These are phyloP conservation scores for Penicillium canescens DNA, from an alignment of 495 filamentous ascomycete species.

Conservation along the genomic window DNA sequence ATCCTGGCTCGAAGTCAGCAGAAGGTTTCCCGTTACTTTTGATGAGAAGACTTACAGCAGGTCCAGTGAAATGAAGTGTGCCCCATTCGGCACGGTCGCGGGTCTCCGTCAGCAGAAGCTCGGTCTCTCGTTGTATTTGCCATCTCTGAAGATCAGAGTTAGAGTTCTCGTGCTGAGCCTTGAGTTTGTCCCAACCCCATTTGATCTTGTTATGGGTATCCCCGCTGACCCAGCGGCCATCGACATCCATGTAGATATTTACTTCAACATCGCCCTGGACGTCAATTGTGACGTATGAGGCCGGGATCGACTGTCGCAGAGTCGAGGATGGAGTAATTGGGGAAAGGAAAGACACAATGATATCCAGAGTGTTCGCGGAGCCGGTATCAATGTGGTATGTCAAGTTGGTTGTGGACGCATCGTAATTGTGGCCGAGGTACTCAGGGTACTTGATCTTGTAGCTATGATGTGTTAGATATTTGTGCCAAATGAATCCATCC, in stretches of 20 bases:
- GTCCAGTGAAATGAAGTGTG: slow-evolving; percentile 74
- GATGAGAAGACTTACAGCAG: slow-evolving; percentile 45
- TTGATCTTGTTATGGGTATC: slow-evolving; percentile 65
- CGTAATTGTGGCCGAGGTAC: slow-evolving; percentile 80
- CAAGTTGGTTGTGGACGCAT: slow-evolving; percentile 91
- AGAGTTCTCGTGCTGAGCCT: slow-evolving; percentile 19
- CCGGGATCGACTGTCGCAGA: slow-evolving; percentile 85
- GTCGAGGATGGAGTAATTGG: slow-evolving; percentile 93
- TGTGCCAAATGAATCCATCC: neutral
- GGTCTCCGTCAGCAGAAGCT: slow-evolving; percentile 74
- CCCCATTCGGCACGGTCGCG: slow-evolving; percentile 88
- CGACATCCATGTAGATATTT: slow-evolving; percentile 84
- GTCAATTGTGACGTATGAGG: slow-evolving; percentile 77
- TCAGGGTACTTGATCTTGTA: slow-evolving; percentile 69
- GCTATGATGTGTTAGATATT: slow-evolving; percentile 20
- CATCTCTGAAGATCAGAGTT: slow-evolving; percentile 53
- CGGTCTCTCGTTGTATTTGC: slow-evolving; percentile 61
- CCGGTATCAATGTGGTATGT: slow-evolving; percentile 68
- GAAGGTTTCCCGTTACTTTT: neutral
- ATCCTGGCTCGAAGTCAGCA: slow-evolving; percentile 40
- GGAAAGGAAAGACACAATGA: slow-evolving; percentile 85
- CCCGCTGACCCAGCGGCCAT: slow-evolving; percentile 88
- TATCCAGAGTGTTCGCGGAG: slow-evolving; percentile 42
- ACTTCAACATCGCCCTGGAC: slow-evolving; percentile 71
- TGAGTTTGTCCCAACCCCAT: slow-evolving; percentile 60